Conservation (phyloP, 2,329 filamentous ascomycete species). For the Calonectria pseudoreteaudii region DNA sequence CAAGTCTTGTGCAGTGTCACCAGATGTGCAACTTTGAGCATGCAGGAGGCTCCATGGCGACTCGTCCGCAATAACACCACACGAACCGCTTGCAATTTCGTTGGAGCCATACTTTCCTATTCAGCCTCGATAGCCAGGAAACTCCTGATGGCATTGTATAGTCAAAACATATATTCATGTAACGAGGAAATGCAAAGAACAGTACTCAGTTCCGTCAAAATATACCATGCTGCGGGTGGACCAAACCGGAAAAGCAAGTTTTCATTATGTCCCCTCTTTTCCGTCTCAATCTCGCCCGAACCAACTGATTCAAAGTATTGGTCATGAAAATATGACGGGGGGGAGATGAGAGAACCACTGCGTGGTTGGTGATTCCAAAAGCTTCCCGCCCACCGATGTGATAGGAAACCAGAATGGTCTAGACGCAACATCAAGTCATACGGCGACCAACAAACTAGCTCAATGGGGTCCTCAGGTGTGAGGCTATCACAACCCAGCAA, state of each 20-base stretch:
- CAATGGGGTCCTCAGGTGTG: not conserved
- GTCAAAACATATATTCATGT: not conserved
- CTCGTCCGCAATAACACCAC: not conserved
- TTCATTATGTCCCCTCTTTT: not conserved
- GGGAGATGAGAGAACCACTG: no score
- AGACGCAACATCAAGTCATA: not conserved
- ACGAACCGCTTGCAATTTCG: not conserved
- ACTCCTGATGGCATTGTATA: not conserved
- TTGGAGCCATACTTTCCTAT: not conserved
- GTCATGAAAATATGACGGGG: not conserved
- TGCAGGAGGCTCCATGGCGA: not conserved
- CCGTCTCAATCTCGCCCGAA: not conserved
- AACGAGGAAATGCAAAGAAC: not conserved
- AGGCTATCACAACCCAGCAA: not conserved
- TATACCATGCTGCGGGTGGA: not conserved
- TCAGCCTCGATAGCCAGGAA: not conserved
- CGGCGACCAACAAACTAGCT: not conserved
- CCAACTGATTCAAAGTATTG: not conserved
- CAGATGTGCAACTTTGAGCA: not conserved
- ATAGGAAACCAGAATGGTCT: not conserved
- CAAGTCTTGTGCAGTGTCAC: not conserved
- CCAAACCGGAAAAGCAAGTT: not conserved
- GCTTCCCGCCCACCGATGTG: not conserved
- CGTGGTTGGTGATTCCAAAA: not conserved
- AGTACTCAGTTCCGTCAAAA: not conserved